Percentiles rank a stretch among this genome's conserved stretches.
These are phyloP conservation scores for Tylopilus felleus DNA, from an alignment of 768 basidiomycete genomes.

Conservation along the genomic window DNA sequence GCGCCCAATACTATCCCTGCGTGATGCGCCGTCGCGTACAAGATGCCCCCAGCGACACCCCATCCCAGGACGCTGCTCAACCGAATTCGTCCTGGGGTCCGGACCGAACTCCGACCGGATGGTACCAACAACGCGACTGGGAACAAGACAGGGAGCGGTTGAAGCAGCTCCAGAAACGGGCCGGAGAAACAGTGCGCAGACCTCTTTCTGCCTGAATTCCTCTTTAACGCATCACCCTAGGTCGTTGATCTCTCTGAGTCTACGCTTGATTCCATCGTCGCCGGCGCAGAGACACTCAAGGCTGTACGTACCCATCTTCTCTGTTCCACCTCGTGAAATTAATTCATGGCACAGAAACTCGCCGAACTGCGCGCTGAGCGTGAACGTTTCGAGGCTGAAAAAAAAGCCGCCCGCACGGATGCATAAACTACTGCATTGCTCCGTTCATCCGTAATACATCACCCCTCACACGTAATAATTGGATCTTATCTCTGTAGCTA, in stretches of 20 bases:
- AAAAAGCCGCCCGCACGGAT: slow-evolving; percentile 27
- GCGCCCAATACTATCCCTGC: slow-evolving; percentile 30
- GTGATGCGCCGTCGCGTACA: slow-evolving; percentile 25
- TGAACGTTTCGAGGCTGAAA: slow-evolving; percentile 47
- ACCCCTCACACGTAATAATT: slow-evolving; percentile 27
- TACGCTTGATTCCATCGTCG: slow-evolving; percentile 59
- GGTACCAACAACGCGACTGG: slow-evolving; percentile 35
- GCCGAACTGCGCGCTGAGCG: slow-evolving; percentile 26
- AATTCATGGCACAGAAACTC: slow-evolving; percentile 30
- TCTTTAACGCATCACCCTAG: slow-evolving; percentile 21
- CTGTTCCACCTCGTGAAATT: neutral
- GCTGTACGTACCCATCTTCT: slow-evolving; percentile 38
- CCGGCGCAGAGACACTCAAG: slow-evolving; percentile 57
- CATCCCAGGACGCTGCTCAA: slow-evolving; percentile 5
- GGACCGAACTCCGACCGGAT: slow-evolving; percentile 17
- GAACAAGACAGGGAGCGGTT: slow-evolving; percentile 48
- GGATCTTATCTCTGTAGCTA: slow-evolving; percentile 28
- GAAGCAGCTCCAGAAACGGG: slow-evolving; percentile 44
- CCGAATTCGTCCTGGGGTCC: slow-evolving; percentile 3
- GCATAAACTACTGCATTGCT: slow-evolving; percentile 21
- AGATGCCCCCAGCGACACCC: neutral
- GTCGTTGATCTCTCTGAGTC: slow-evolving; percentile 64
- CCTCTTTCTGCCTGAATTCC: neutral
- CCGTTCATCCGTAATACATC: slow-evolving; percentile 20
- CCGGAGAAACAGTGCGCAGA: slow-evolving; percentile 46